Evolutionary conservation across 2,329 filamentous ascomycete species (phyloP), one percentile per base, ranked within the genome.

Genomic region (Ceratocystis huliohia): DNA sequence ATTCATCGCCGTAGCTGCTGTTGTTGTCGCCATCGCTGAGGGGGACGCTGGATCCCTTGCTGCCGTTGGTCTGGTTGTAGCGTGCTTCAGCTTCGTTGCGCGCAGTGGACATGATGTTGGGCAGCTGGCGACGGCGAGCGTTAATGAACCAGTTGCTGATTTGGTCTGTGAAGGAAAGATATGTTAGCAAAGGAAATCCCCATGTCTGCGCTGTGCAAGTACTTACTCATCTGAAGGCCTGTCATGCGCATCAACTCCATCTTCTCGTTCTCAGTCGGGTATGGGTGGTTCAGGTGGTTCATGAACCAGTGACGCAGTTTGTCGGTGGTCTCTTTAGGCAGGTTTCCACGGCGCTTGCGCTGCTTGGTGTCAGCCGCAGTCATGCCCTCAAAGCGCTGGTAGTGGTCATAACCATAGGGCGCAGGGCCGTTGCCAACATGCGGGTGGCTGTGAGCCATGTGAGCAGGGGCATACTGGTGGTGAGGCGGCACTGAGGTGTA

Each of bases 281-380:
- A 96, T 0, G 91, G 90, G 72, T 94, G 90, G 68, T 85, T 80
- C 6, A 91, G 75, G 74, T 94, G 88, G n/a, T 81, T 80, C 64
- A 86, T 76, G 70, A 95, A 92, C 91, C 91, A 96, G 0, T 83
- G 79, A 65, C 88, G 84, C 50, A 96, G 79, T 70, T 89, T 86
- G 73, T 92, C 88, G 0, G 91, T 96, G 0, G 90, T 89, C 65
- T 91, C 88, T 73, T 95, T 95, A n/a, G 91, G 91, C 2, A 96
- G 79, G 72, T 96, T 96, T 1, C 91, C 91, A 48, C 91, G 82
- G 64, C 91, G 81, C 74, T 84, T 86, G 41, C 83, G 77, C 70
- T 80, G 80, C 73, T 81, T 83, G 67, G 72, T 76, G 66, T 82
- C 81, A 1, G 73, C 75, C 20, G 73, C 73, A 65, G 76, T 74